Conservation (phyloP, 148 eudicot species). For the Rhododendron kiyosumense region DNA sequence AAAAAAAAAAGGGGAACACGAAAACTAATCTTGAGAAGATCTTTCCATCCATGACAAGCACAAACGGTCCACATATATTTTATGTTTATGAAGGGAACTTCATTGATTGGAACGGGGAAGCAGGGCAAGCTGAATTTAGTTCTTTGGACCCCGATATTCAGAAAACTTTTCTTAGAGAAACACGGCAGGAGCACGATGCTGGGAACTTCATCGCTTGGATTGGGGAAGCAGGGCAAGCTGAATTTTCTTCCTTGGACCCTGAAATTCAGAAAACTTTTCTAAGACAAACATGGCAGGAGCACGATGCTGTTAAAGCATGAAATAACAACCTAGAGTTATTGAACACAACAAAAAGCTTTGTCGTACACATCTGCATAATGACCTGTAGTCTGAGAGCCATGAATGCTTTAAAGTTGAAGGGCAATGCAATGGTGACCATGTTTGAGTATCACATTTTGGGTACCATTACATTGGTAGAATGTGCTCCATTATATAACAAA, state of each 20-base stretch:
- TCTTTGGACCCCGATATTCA: conserved; percentile 75
- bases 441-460: too few relatives aligned
- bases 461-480: too few relatives aligned
- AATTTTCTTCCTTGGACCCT: conserved; percentile 95
- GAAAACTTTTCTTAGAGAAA: neutral
- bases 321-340: neutral
- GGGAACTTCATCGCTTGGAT: conserved; percentile 23
- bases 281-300: neutral
- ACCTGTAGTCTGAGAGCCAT: neutral
- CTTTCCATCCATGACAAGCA: neutral
- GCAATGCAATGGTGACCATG: too few relatives aligned
- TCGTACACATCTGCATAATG: neutral
- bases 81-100: neutral
- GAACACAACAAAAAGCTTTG: neutral
- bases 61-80: neutral
- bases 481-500: too few relatives aligned
- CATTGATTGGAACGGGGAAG: conserved; percentile 25
- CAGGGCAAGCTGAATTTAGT: conserved; percentile 67
- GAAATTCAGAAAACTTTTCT: conserved; percentile 15
- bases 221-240: conserved; percentile 50
- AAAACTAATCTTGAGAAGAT: neutral
- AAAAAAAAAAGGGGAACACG: neutral
- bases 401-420: neutral
- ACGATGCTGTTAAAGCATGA: neutral
- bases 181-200: neutral